A percentile compares a stretch with the other conserved stretches of the same genome.
Evolutionary conservation across 352 stramenopile genomes (phyloP).

Genomic region (Phytophthora pinifolia): DNA sequence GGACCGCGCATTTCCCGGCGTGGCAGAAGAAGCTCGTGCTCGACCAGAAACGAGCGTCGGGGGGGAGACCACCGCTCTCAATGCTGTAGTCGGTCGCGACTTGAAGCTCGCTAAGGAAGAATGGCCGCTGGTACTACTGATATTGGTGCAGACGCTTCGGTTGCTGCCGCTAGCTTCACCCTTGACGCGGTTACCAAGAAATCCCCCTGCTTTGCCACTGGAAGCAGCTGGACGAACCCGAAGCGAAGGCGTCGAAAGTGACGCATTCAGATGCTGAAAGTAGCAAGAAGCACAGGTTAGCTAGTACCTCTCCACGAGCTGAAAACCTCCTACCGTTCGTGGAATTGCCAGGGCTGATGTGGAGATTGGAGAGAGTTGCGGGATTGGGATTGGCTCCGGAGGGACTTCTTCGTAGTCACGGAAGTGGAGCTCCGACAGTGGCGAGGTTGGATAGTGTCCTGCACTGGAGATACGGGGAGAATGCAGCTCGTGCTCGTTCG

Average conservation of each 20-base stretch:
- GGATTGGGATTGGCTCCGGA: conserved; percentile 35
- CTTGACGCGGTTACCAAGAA: not conserved
- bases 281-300: not conserved
- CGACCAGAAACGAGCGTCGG: conserved; percentile 4
- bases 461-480: conserved; percentile 15
- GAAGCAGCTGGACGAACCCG: conserved; percentile 32
- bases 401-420: conserved; percentile 44
- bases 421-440: conserved; percentile 21
- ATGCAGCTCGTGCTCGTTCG: conserved; percentile 11
- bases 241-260: conserved; percentile 42
- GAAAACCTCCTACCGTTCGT: conserved; percentile 27
- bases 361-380: conserved; percentile 38
- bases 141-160: conserved; percentile 8
- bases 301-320: no score
- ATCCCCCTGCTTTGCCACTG: conserved; percentile 9
- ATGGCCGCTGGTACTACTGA: conserved; percentile 3
- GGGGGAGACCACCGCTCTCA: conserved; percentile 8
- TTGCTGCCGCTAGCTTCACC: not conserved
- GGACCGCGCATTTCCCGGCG: conserved; percentile 7
- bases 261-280: conserved; percentile 36
- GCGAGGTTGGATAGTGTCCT: conserved; percentile 12
- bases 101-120: conserved; percentile 5
- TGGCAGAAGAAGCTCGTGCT: conserved; percentile 16
- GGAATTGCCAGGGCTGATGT: conserved; percentile 37
- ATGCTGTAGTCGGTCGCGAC: conserved; percentile 19